Conservation (phyloP, 345 rosid genomes). For the Boechera retrofracta region DNA sequence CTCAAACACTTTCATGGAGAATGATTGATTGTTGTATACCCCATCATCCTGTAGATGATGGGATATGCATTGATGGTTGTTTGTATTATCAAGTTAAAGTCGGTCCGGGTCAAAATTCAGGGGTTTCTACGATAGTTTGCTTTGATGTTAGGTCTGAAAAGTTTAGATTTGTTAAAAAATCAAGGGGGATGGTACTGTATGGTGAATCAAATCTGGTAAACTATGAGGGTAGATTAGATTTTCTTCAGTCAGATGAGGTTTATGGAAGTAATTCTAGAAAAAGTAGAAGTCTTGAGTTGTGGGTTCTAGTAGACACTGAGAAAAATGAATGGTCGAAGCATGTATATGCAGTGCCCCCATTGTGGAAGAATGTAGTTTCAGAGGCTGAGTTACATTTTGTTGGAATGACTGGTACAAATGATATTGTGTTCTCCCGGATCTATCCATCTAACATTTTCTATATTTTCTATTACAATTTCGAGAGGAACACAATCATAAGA, state of each 20-base stretch:
- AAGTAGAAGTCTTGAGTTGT: neutral
- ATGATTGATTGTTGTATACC: neutral
- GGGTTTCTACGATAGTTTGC: neutral
- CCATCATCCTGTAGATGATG: neutral
- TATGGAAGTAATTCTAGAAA: too few species aligned
- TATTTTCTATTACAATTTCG: neutral
- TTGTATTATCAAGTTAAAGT: neutral
- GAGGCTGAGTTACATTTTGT: neutral
- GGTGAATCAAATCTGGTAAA: neutral
- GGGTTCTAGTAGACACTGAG: constrained; percentile 2
- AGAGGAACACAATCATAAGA: neutral
- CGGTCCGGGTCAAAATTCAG: neutral
- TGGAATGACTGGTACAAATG: neutral
- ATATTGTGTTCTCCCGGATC: neutral
- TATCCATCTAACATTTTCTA: neutral
- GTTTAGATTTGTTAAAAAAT: neutral
- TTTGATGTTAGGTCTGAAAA: constrained; percentile 6
- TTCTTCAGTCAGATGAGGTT: neutral
- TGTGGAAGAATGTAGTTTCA: neutral
- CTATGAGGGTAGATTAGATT: neutral
- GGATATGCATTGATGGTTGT: constrained; percentile 1
- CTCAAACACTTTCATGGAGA: neutral
- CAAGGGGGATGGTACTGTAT: neutral
- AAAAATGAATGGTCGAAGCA: neutral
- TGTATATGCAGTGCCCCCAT: neutral